phyloP scores from a whole-genome alignment of 2,329 filamentous ascomycete species.

The Paramyrothecium roridum region DNA sequence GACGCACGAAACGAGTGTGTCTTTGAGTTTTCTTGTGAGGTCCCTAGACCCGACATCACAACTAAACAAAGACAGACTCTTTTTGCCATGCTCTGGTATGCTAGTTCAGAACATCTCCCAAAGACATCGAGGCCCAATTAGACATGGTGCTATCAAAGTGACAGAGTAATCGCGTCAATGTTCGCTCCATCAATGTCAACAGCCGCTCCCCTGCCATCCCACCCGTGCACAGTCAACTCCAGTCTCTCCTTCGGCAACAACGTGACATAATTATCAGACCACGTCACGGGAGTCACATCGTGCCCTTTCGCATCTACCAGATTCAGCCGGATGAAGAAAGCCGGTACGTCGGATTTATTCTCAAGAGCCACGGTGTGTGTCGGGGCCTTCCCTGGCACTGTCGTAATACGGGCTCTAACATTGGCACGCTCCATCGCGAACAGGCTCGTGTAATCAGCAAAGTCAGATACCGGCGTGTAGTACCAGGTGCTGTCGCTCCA shows the following conservation, averaged over 20 bases:
- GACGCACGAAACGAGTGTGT: no score
- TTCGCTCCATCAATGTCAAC: slow-evolving; percentile 9
- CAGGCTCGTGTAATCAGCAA: slow-evolving; percentile 45
- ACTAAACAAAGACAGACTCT: no score
- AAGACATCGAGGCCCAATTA: no score
- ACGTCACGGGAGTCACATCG: slow-evolving; percentile 50
- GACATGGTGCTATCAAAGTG: not conserved
- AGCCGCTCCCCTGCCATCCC: slow-evolving; percentile 5
- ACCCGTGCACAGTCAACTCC: slow-evolving; percentile 11
- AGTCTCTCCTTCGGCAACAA: slow-evolving; percentile 55
- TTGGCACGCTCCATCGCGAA: slow-evolving; percentile 31
- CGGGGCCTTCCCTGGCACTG: slow-evolving; percentile 4
- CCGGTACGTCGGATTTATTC: slow-evolving; percentile 50
- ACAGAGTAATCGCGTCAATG: not conserved
- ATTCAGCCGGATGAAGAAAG: slow-evolving; percentile 54
- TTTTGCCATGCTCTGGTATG: no score
- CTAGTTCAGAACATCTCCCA: no score
- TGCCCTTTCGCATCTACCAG: slow-evolving; percentile 39
- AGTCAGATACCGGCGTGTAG: slow-evolving; percentile 52
- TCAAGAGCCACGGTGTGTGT: slow-evolving; percentile 38
- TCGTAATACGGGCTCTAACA: slow-evolving; percentile 24
- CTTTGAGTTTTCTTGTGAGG: no score
- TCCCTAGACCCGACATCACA: not conserved
- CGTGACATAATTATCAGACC: slow-evolving; percentile 63
- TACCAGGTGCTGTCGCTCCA: slow-evolving; percentile 59